Conservation (phyloP, 139 green algal genomes). For the Haematococcus sp. region DNA sequence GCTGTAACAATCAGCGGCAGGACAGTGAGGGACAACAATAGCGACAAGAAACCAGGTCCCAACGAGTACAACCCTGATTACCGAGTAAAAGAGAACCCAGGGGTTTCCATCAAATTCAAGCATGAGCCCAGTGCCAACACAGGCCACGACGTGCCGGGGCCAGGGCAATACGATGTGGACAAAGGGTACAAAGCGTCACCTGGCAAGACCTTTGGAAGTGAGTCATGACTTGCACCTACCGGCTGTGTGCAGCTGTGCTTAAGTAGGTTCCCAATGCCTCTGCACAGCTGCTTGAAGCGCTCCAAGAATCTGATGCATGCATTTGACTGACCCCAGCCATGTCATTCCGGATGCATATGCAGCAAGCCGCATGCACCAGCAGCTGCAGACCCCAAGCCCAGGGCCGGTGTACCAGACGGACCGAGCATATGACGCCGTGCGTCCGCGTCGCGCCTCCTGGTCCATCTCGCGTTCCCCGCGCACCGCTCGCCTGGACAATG, state of each 20-base stretch:
- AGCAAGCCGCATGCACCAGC: conserved; percentile 1
- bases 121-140: not conserved
- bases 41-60: conserved; percentile 10
- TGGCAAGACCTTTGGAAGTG: conserved; percentile 28
- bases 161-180: not conserved
- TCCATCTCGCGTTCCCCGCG: not conserved
- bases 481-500: not conserved
- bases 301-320: too few species aligned
- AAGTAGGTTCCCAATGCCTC: too few species aligned
- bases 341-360: not conserved
- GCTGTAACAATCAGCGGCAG: not conserved
- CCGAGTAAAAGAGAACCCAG: conserved; percentile 1
- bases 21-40: not conserved
- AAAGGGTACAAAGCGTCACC: not conserved
- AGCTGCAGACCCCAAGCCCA: conserved; percentile 3
- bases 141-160: not conserved
- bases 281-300: too few species aligned
- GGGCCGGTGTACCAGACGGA: conserved; percentile 12
- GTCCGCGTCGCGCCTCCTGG: conserved; percentile 2
- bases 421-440: not conserved
- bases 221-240: too few species aligned
- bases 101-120: conserved; percentile 17
- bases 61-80: conserved; percentile 14
- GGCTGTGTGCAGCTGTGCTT: too few species aligned
- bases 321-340: too few species aligned